Evolutionary conservation across 306 rosid genomes (phyloP).

Genomic region (Pyrus communis): DNA sequence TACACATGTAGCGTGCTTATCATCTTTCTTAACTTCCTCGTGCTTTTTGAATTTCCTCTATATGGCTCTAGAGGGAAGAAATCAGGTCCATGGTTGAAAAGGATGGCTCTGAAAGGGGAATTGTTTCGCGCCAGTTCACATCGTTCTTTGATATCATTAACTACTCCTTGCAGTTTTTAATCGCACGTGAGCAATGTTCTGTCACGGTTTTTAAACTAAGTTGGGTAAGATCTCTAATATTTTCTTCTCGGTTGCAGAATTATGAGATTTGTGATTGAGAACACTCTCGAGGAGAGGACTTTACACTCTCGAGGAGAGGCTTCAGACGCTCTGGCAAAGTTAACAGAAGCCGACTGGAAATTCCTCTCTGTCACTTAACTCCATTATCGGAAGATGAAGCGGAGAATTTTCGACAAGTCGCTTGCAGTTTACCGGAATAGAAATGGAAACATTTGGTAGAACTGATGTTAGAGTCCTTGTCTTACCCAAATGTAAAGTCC

Average conservation of each 20-base stretch:
- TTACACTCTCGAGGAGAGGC: conserved; percentile 89
- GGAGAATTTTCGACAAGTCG: background rate
- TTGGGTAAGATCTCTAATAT: conserved; percentile 4
- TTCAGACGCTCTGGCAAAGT: conserved; percentile 66
- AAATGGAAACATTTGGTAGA: background rate
- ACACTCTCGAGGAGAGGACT: conserved; percentile 90
- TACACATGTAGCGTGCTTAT: background rate
- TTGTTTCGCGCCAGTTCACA: conserved; percentile 94
- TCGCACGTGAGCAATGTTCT: conserved; percentile 59
- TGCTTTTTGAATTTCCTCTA: conserved; percentile 4
- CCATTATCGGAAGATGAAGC: background rate
- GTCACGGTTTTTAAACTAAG: background rate
- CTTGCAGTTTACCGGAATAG: background rate
- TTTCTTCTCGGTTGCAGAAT: conserved; percentile 35
- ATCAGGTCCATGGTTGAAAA: conserved; percentile 82
- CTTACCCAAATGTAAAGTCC: background rate
- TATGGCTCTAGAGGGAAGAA: conserved; percentile 74
- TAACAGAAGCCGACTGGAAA: conserved; percentile 62
- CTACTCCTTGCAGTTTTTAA: conserved; percentile 60
- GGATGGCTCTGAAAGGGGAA: conserved; percentile 94
- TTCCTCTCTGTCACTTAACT: conserved; percentile 47
- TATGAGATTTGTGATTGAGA: conserved; percentile 74
- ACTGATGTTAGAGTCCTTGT: background rate
- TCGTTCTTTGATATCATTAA: conserved; percentile 90
- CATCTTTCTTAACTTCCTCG: background rate